A percentile compares a stretch with the other conserved stretches of the same genome.
phyloP scores from a whole-genome alignment of 768 basidiomycete genomes.

The Pleurotus pulmonarius region DNA sequence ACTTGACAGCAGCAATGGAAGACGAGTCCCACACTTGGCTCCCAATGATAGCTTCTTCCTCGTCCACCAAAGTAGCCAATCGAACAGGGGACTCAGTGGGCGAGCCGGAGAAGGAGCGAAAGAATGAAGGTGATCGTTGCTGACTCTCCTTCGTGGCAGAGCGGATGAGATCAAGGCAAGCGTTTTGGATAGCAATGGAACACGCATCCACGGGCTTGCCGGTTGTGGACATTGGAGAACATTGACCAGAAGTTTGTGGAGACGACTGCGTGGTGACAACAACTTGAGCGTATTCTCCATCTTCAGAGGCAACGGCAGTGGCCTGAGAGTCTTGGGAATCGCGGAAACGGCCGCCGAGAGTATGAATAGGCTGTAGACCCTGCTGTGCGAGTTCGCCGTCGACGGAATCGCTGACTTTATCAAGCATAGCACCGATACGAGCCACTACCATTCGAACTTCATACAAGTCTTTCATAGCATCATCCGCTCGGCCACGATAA shows the following conservation, averaged over 20 bases:
- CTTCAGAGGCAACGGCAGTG: slow-evolving; percentile 41
- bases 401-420: slow-evolving; percentile 38
- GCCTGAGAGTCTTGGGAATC: slow-evolving; percentile 66
- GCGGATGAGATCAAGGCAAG: slow-evolving; percentile 4
- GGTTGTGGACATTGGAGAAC: neutral
- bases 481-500: slow-evolving; percentile 51
- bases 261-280: neutral
- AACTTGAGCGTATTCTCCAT: slow-evolving; percentile 8
- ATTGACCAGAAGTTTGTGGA: neutral
- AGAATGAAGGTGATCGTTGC: neutral
- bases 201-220: slow-evolving; percentile 4
- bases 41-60: neutral
- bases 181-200: slow-evolving; percentile 4
- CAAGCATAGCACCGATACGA: slow-evolving; percentile 40
- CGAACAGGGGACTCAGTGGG: neutral
- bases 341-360: slow-evolving; percentile 34
- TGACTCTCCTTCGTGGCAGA: neutral
- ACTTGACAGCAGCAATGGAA: neutral
- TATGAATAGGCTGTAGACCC: slow-evolving; percentile 26
- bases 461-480: slow-evolving; percentile 45
- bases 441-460: slow-evolving; percentile 42
- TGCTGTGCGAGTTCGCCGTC: slow-evolving; percentile 37
- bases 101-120: slow-evolving; percentile 2
- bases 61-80: slow-evolving; percentile 6
- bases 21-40: slow-evolving; percentile 1